Conservation (phyloP, 2,329 filamentous ascomycete genomes). For the Pseudomassariella vexata region DNA sequence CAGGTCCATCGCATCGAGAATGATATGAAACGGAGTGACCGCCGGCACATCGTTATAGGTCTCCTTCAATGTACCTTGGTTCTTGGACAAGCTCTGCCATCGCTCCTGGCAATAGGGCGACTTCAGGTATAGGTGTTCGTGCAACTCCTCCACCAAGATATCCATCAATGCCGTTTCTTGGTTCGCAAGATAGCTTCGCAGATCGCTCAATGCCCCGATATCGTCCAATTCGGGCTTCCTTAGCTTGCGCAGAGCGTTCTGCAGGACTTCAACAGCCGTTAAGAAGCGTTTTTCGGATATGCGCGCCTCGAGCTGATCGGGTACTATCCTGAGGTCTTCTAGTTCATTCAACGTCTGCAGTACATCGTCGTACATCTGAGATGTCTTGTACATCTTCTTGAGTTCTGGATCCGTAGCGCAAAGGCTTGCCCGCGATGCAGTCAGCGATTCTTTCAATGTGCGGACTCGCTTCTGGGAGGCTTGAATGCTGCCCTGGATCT, state of each 20-base stretch:
- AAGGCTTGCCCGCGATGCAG: conserved; percentile 73
- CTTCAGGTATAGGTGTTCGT: conserved; percentile 95
- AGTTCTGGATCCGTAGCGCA: conserved; percentile 84
- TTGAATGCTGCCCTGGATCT: conserved; percentile 91
- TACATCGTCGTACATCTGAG: conserved; percentile 85
- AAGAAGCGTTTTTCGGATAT: conserved; percentile 97
- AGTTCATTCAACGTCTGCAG: conserved; percentile 77
- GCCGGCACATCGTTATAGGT: conserved; percentile 38
- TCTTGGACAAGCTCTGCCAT: conserved; percentile 78
- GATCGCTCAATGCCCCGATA: conserved; percentile 81
- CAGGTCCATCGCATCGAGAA: conserved; percentile 57
- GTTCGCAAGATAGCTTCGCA: conserved; percentile 83
- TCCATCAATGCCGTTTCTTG: conserved; percentile 90
- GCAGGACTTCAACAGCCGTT: conserved; percentile 84
- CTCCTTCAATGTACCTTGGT: conserved; percentile 50
- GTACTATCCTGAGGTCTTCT: conserved; percentile 82
- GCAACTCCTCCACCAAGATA: conserved; percentile 93
- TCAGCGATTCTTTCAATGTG: conserved; percentile 74
- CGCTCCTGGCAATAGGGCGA: conserved; percentile 95
- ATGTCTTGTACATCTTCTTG: conserved; percentile 80
- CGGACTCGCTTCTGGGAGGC: conserved; percentile 82
- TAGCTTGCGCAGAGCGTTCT: conserved; percentile 78
- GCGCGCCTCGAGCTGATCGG: conserved; percentile 85
- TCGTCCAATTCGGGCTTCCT: conserved; percentile 83
- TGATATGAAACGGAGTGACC: conserved; percentile 49